Evolutionary conservation across 768 basidiomycete species (phyloP), one percentile per base, ranked within the genome.

Genomic region (Xerocomellus dryophilus): DNA sequence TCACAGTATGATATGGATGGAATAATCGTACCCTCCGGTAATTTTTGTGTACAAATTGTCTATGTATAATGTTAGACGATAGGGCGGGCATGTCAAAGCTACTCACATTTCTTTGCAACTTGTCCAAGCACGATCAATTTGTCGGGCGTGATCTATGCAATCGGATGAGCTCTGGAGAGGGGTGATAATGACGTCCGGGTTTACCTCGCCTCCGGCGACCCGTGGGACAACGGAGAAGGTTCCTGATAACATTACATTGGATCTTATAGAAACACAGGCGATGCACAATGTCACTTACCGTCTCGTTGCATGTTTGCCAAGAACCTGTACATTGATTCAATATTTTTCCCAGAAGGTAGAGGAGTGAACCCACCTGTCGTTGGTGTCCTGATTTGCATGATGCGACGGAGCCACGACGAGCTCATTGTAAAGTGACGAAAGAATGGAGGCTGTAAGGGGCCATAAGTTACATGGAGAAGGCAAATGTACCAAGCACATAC

Each of bases 141-240:
- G 12, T 84, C 84, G 2, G 87, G 85, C 1, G 83, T 85, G 39
- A 82, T 74, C 71, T 74, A 42, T 32, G 14, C 2, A 45, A 50
- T 11, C 27, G 31, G 14, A 23, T 50, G 36, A 54, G 43, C 3
- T 17, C 8, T 34, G 5, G 17, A 15, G 4, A 4, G 7, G 10
- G 11, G 18, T 12, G 9, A 11, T 23, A 39, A 1, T 2, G 2
- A 7, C 9, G 40, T 6, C 5, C 20, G 7, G 27, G 27, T 11
- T 50, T 38, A 76, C 78, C 70, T 89, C 88, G 31, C 88, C 88
- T 2, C 79, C 88, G 0, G 86, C 73, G 17, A 89, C 78, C 35
- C 87, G 79, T 27, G 88, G 88, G 20, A 90, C 76, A 51, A 90
- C 85, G 7, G 81, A 83, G 67, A 84, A 89, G 2, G 86, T 84